Base-by-base conservation (phyloP, 164 flowering plant genomes). In the Paratinospora sagittata region DNA sequence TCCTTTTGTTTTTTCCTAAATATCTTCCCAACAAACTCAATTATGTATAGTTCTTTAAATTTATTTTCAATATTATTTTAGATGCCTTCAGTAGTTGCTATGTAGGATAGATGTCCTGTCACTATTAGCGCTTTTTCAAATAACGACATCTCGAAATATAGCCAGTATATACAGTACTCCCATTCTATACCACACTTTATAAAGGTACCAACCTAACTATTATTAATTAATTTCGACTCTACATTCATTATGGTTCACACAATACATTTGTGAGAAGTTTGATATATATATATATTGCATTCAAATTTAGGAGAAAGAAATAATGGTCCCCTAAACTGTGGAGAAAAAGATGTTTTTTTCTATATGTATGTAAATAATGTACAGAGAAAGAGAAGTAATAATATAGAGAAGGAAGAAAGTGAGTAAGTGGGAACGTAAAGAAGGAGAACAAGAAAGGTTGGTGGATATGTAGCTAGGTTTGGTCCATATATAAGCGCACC, bases 401-500 rank as follows among this genome's bases (percentile, higher is more conserved):
- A 19, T 13, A 52, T 16, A 19, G 16, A 52, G 4, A 16, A 10
- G 17, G 17, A 6, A 27, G 17, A 27, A 30, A 63, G 19, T 13
- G n/a, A n/a, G 1, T 27, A 63, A 63, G 34, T 63, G 66, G 66
- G 37, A 16, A 16, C 4, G 58, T 14, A 52, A 13, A 63, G 36
- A 27, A 63, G 36, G 36, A 27, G 2, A 33, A 33, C 8, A 60
- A 26, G 63, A 27, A n/a, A 27, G 63, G 0, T 21, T 23, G 23
- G 63, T n/a, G n/a, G n/a, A n/a, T n/a, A n/a, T n/a, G n/a, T n/a
- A n/a, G n/a, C n/a, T 23, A 21, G 23, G 36, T n/a, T 27, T 63
- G 66, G n/a, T 16, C 66, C 66, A 63, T 27, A 43, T 43, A 43
- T 52, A 6, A 52, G 58, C 19, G n/a, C 58, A 52, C 58, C 58